These are phyloP conservation scores for Fusarium protoensiforme DNA, from an alignment of 2,329 filamentous ascomycete species.

Conservation along the genomic window DNA sequence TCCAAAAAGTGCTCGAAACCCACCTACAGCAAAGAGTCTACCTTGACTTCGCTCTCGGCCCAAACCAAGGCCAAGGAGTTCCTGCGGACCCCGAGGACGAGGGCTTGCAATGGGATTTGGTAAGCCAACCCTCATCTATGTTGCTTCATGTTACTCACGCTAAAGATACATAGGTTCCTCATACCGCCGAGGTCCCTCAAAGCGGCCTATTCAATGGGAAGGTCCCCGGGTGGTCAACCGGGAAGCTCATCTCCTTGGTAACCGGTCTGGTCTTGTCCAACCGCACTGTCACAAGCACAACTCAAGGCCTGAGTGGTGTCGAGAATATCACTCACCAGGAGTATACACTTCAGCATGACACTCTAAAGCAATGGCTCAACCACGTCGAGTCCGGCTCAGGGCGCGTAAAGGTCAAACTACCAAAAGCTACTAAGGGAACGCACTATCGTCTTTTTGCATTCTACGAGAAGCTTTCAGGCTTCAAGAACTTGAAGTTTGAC, in stretches of 20 bases:
- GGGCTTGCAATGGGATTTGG: conserved; percentile 15
- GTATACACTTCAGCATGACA: not conserved
- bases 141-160: too few relatives aligned
- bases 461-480: not conserved
- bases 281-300: not conserved
- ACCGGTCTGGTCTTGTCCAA: not conserved
- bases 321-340: conserved; percentile 2
- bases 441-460: conserved; percentile 3
- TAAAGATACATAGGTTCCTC: not conserved
- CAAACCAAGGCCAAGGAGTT: conserved; percentile 17
- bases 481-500: conserved; percentile 6
- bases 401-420: not conserved
- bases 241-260: not conserved
- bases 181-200: not conserved
- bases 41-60: conserved; percentile 13
- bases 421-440: not conserved
- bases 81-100: not conserved
- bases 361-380: not conserved
- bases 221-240: not conserved
- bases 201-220: not conserved
- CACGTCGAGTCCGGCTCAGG: not conserved
- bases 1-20: not conserved
- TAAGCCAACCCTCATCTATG: not conserved
- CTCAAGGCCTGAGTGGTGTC: not conserved
- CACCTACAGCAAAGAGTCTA: not conserved